Evolutionary conservation across 495 filamentous ascomycete species (phyloP).

Genomic region (Copromyces sp.): DNA sequence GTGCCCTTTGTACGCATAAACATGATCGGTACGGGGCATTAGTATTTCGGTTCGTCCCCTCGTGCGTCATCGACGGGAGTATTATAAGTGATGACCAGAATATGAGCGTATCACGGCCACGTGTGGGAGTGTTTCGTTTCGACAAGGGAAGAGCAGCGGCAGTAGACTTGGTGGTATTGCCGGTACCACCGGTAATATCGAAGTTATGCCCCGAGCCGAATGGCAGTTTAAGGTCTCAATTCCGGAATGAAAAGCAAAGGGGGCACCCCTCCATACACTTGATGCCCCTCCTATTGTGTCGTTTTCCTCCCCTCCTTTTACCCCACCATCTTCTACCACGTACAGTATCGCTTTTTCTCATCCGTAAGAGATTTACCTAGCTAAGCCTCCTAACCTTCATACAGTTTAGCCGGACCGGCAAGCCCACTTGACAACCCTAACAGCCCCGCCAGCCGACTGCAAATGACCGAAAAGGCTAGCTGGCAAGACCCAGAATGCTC

Average conservation of each 20-base stretch:
- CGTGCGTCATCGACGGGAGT: not conserved
- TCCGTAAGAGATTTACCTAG: too few species aligned
- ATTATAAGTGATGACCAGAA: not conserved
- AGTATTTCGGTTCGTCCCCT: not conserved
- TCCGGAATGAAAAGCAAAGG: not conserved
- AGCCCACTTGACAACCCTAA: too few species aligned
- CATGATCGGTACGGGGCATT: not conserved
- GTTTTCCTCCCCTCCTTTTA: not conserved
- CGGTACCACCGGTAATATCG: not conserved
- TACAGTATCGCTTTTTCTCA: too few species aligned
- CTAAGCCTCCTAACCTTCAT: too few species aligned
- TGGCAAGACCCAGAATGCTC: too few species aligned
- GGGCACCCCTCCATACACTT: not conserved
- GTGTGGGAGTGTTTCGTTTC: not conserved
- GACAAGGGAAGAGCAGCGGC: not conserved
- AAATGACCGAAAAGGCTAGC: too few species aligned
- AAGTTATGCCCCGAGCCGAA: not conserved
- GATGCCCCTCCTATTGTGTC: not conserved
- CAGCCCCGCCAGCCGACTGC: too few species aligned
- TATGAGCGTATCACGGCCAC: not conserved
- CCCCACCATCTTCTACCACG: not conserved
- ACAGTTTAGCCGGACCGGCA: too few species aligned
- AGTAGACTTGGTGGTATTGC: not conserved
- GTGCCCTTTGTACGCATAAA: not conserved
- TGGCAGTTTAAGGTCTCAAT: not conserved